Conservation (phyloP, 805 yeast genomes). For the Candida maris region DNA sequence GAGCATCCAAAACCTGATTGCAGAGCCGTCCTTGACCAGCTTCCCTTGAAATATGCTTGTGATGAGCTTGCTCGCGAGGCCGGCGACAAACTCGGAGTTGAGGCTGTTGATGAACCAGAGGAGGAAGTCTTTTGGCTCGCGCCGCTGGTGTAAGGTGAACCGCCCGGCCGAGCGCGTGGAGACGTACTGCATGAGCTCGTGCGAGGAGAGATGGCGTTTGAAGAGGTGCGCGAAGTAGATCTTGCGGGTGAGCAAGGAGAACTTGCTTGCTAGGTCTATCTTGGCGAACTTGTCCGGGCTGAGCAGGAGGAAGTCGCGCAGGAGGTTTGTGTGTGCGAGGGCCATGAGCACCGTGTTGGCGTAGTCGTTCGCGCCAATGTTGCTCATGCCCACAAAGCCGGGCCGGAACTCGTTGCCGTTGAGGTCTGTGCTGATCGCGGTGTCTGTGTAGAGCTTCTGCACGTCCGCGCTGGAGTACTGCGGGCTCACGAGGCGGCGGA, state of each 20-base stretch:
- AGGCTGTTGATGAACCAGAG: constrained; percentile 57
- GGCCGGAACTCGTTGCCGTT: constrained; percentile 45
- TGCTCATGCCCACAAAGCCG: constrained; percentile 66
- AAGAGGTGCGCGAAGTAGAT: constrained; percentile 62
- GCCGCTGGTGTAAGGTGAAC: constrained; percentile 36
- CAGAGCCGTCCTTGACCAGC: constrained; percentile 28
- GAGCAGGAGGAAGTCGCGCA: constrained; percentile 47
- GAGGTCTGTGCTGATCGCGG: constrained; percentile 36
- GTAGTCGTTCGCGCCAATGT: constrained; percentile 48
- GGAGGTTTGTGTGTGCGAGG: constrained; percentile 47
- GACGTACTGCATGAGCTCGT: constrained; percentile 54
- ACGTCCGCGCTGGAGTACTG: constrained; percentile 37
- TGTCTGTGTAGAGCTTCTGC: constrained; percentile 24
- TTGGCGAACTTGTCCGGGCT: constrained; percentile 16
- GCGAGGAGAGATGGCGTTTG: constrained; percentile 62
- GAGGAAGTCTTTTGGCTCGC: constrained; percentile 55
- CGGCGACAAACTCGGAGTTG: constrained; percentile 25
- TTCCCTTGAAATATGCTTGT: constrained; percentile 51
- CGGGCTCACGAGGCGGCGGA: constrained; percentile 52
- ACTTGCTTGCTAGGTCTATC: constrained; percentile 39
- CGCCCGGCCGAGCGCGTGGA: constrained; percentile 40
- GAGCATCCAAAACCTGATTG: constrained; percentile 47
- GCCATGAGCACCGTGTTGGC: constrained; percentile 55
- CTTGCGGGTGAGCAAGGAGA: constrained; percentile 49
- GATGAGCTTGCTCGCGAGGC: constrained; percentile 26